Base-by-base conservation (phyloP, 2,329 filamentous ascomycete genomes). In the Talaromyces amestolkiae region DNA sequence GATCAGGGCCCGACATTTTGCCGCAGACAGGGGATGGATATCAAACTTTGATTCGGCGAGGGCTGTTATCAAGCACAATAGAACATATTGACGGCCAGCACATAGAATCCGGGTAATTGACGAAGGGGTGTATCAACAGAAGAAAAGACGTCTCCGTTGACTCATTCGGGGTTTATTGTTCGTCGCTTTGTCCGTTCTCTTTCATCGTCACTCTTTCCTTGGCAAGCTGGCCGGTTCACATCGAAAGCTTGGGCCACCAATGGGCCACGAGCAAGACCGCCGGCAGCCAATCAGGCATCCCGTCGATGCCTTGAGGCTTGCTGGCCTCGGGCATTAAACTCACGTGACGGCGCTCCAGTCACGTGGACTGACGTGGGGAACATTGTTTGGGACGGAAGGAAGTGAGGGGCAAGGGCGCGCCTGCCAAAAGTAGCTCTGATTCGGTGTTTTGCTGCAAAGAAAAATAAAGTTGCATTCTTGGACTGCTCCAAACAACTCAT, bases 1-100 rank as follows among this genome's bases (percentile, higher is more conserved):
- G 72, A 64, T 80, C 77, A 39, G 70, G 71, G 9, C 37, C 41
- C 43, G 63, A 60, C 66, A 67, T 67, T 39, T 37, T 56, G 47
- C 49, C 24, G 35, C n/a, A 56, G 31, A 56, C 53, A 56, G 53
- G 51, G 53, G 33, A 22, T 11, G 53, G 53, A 37, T 24, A 37
- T 56, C 31, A 37, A 56, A 17, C n/a, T 37, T 37, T 37, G n/a
- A 17, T 24, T 56, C n/a, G 53, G 33, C 31, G 31, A 54, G n/a
- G 33, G 6, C 53, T 56, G 10, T 5, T 56, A 24, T 37, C 33
- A 56, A 56, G 53, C 22, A 39, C n/a, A 22, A 35, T 1, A 37
- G n/a, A 39, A 9, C 53, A 56, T 56, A 22, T 22, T 56, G 33
- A 31, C 53, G n/a, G 13, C 53, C 11, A 39, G n/a, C 53, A 17